Base-by-base conservation (phyloP, 2,329 filamentous ascomycete genomes). In the Plenodomus biglobosus region DNA sequence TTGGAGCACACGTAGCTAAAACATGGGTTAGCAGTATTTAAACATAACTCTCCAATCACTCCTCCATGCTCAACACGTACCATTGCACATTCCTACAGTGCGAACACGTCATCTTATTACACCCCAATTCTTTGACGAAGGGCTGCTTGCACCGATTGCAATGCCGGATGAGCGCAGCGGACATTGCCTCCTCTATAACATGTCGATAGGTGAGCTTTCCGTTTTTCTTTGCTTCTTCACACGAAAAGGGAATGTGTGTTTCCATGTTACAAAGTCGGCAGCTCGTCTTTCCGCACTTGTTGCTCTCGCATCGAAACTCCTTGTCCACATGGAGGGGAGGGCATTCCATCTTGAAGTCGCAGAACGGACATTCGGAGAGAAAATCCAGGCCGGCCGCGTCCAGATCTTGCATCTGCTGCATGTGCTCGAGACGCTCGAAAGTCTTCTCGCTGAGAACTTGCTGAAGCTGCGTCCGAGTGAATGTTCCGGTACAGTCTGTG, bases 101-200 rank as follows among this genome's bases (percentile, higher is more conserved):
- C 0, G 81, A 76, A 68, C 90, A 95, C 0, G 70, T 79, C 81
- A 95, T 89, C 72, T 92, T 92, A 73, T 95, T 95, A 74, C 90
- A 95, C 2, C 90, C 90, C 24, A 75, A 68, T 30, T 85, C 81
- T 65, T 95, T 95, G 67, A 95, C 80, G 60, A 92, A 94, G 0
- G 85, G 83, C n/a, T 83, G 81, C n/a, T 78, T 75, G 71, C 87
- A 86, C 53, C 76, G 77, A 52, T 89, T 90, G 76, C 90, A 95
- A 21, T 77, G 83, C 17, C 90, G 82, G 44, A 95, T 87, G 57
- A 95, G 62, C 1, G 90, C 90, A 15, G 81, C 79, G 2, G 87
- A 90, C 87, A 92, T 92, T 17, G 89, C 90, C 67, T 95, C 90
- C 68, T 95, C 90, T 22, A 95, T 82, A 3, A 77, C 70, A 54